Base-by-base conservation (phyloP, 345 rosid genomes). In the Sisymbrium irio region DNA sequence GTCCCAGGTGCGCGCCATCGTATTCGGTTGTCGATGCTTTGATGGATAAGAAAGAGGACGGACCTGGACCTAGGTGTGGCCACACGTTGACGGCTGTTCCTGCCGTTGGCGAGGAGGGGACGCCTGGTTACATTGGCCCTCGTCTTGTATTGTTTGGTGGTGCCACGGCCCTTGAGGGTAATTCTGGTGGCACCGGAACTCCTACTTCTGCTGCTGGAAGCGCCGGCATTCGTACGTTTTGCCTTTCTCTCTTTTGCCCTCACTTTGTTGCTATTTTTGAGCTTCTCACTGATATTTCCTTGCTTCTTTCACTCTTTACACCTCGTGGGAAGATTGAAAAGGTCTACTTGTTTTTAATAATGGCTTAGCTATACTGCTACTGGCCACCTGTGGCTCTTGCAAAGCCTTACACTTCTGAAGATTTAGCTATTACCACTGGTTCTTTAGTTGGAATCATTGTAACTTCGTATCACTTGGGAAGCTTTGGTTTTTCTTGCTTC, bases 161-260 rank as follows among this genome's bases (percentile, higher is more conserved):
- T 56, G 97, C 97, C 12, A 92, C 97, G 9, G 96, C 96, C 1
- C 96, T 92, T 17, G 97, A 89, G 83, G 97, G 96, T 27, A 92
- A 88, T 65, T 86, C 97, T 65, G 88, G 86, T 1, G 85, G 93
- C 35, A 60, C 91, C 0, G 96, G 97, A 27, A 78, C 97, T 62
- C 97, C 97, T 13, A 80, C 97, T 49, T 92, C 97, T 0, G 90
- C 97, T 0, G 90, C 97, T 63, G 96, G 94, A 69, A 87, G 88
- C 69, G 94, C 97, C 9, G 97, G 97, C 77, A 92, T 92, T 71
- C 81, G 97, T 92, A 84, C 27, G 96, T 71, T 49, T 36, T 74
- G 2, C 3, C 33, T 70, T 55, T 73, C 36, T 74, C 71, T 58
- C 3, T 39, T 18, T 44, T n/a, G n/a, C 3, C 55, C 70, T 50